phyloP scores from a whole-genome alignment of 192 early-diverging fungal species.

The Globomyces pollinis-pini region DNA sequence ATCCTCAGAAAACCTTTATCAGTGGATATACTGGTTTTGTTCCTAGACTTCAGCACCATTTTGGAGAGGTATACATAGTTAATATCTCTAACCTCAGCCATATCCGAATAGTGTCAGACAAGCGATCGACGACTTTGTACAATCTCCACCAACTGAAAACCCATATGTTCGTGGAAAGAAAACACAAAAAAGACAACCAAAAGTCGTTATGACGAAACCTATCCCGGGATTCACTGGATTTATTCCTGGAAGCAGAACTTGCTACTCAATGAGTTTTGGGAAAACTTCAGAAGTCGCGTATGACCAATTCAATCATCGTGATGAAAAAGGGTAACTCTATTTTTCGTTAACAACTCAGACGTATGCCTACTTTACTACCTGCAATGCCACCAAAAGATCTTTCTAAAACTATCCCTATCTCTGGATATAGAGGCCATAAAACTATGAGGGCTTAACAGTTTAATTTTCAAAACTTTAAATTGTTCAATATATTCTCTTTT shows the following conservation, averaged over 20 bases:
- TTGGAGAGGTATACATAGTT: slow-evolving; percentile 41
- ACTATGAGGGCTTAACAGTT: background rate
- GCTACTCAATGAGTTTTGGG: slow-evolving; percentile 40
- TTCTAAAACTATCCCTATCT: slow-evolving; percentile 32
- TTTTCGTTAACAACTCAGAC: slow-evolving; percentile 6
- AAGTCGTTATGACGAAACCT: slow-evolving; percentile 23
- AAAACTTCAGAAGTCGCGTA: slow-evolving; percentile 42
- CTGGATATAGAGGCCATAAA: slow-evolving; percentile 39
- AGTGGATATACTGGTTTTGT: slow-evolving; percentile 53
- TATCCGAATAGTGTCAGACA: slow-evolving; percentile 43
- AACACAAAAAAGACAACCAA: slow-evolving; percentile 11
- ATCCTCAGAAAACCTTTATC: slow-evolving; percentile 49
- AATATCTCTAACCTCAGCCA: slow-evolving; percentile 23
- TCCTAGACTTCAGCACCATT: slow-evolving; percentile 48
- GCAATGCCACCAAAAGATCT: slow-evolving; percentile 32
- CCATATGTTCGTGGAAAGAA: slow-evolving; percentile 16
- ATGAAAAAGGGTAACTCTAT: slow-evolving; percentile 23
- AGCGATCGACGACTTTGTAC: slow-evolving; percentile 47
- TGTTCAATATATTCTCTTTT: background rate
- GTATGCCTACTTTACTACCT: slow-evolving; percentile 9
- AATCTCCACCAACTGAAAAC: slow-evolving; percentile 11
- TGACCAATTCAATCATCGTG: slow-evolving; percentile 42
- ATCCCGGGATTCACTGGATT: slow-evolving; percentile 52
- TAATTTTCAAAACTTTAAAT: background rate
- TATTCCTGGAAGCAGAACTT: slow-evolving; percentile 38